Base-by-base conservation (phyloP, 2,329 filamentous ascomycete genomes). In the Penicillium sclerotiorum region DNA sequence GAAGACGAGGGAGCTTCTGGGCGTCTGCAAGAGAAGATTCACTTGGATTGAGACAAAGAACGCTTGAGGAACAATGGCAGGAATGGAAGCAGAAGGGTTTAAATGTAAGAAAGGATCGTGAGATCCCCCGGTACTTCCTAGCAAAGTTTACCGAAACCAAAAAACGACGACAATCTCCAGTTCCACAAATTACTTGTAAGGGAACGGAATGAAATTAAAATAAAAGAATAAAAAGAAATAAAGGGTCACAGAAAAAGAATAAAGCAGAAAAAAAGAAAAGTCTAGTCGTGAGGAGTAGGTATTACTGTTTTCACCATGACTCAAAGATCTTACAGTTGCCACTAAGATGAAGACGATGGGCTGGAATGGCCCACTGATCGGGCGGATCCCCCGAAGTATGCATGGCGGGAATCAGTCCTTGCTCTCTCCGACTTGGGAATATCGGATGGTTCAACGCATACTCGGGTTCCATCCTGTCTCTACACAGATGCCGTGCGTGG, bases 221-320 rank as follows among this genome's bases (percentile, higher is more conserved):
- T 48, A 52, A 35, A 50, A 21, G 13, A 52, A 45, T 20, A 33
- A 49, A 50, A 39, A 28, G 25, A 28, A 28, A 28, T 28, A 3
- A 28, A 13, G 25, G 25, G 5, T n/a, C n/a, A n/a, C n/a, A 28
- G 25, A 28, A 28, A 28, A 28, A 28, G 2, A 18, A 18, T 15
- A n/a, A 52, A 54, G 48, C 52, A 59, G 57, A 53, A 40, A 52
- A 49, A 40, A 52, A 50, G 51, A 35, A 50, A 22, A 18, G 60
- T 56, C 58, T 67, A 64, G 66, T 60, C 30, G 17, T 22, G 18
- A 27, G 22, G 18, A 38, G 45, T 56, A 35, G 52, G 54, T 59
- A 51, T 33, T 41, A 52, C 41, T 60, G 57, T 49, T 59, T 58
- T 62, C 58, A 60, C 61, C 45, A 59, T 64, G 57, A 60, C 53